A percentile compares a stretch with the other conserved stretches of the same genome.
phyloP scores from a whole-genome alignment of 306 rosid species.

The Senna siamea region DNA sequence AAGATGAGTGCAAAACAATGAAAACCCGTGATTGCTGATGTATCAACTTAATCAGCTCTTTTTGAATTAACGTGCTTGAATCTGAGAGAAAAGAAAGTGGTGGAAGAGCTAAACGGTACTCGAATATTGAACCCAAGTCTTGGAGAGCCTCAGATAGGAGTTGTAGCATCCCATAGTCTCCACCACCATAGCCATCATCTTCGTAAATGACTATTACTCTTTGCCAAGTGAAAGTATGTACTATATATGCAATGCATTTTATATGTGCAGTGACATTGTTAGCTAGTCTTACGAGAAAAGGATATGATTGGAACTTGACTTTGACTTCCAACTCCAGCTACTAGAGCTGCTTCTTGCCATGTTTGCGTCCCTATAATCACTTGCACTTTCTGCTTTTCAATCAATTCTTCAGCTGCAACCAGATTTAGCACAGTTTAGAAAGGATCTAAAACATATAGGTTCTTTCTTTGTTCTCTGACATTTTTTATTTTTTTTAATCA shows the following conservation, averaged over 20 bases:
- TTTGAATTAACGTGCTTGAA: slow-evolving; percentile 39
- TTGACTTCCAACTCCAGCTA: slow-evolving; percentile 54
- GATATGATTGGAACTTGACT: slow-evolving; percentile 62
- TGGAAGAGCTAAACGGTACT: slow-evolving; percentile 64
- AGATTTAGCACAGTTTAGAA: slow-evolving; percentile 4
- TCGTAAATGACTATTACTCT: slow-evolving; percentile 58
- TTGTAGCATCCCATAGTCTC: slow-evolving; percentile 50
- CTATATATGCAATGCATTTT: slow-evolving; percentile 57
- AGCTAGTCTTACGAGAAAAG: slow-evolving; percentile 48
- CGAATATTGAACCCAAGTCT: slow-evolving; percentile 53
- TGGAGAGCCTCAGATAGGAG: slow-evolving; percentile 68
- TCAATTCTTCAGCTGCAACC: slow-evolving; percentile 57
- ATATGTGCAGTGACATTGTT: slow-evolving; percentile 41
- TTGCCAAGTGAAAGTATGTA: slow-evolving; percentile 50
- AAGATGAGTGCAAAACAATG: slow-evolving; percentile 61
- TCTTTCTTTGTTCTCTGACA: too few species aligned
- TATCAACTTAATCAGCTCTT: slow-evolving; percentile 54
- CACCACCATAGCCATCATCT: slow-evolving; percentile 49
- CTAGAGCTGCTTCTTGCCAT: slow-evolving; percentile 63
- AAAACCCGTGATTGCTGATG: slow-evolving; percentile 59
- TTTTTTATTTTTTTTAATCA: too few species aligned
- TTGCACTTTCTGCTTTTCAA: slow-evolving; percentile 40
- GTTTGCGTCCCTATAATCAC: slow-evolving; percentile 60
- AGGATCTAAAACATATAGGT: not conserved
- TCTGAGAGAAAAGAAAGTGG: slow-evolving; percentile 45